These are phyloP conservation scores for Crassisporium funariophilum DNA, from an alignment of 768 basidiomycete genomes.

Conservation along the genomic window DNA sequence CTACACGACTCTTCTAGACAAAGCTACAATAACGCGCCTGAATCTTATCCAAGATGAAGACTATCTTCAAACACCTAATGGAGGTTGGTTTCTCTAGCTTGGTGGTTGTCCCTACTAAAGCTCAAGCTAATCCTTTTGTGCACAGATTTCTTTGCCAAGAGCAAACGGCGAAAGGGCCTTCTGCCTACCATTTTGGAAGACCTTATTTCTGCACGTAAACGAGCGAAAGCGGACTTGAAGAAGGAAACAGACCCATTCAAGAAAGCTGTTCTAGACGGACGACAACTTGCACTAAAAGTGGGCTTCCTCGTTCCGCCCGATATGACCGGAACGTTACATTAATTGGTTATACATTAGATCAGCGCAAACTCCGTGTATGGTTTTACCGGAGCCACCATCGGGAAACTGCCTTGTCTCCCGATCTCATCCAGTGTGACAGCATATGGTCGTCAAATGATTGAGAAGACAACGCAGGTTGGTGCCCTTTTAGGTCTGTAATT, in stretches of 20 bases:
- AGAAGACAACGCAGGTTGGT: slow-evolving; percentile 85
- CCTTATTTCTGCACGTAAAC: slow-evolving; percentile 89
- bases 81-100: slow-evolving; percentile 53
- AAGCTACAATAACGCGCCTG: slow-evolving; percentile 73
- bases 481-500: not conserved
- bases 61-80: slow-evolving; percentile 94
- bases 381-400: slow-evolving; percentile 96
- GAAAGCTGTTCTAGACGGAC: slow-evolving; percentile 94
- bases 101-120: not conserved
- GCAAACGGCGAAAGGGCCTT: slow-evolving; percentile 78
- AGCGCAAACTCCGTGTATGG: slow-evolving; percentile 99
- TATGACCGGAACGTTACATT: not conserved
- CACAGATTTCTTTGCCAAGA: slow-evolving; percentile 82
- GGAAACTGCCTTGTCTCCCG: slow-evolving; percentile 92
- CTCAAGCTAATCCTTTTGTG: slow-evolving; percentile 1
- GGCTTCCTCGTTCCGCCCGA: slow-evolving; percentile 2
- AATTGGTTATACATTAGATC: slow-evolving; percentile 55
- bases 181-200: slow-evolving; percentile 93
- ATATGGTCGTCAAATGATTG: slow-evolving; percentile 99
- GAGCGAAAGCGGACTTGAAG: slow-evolving; percentile 94
- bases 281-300: slow-evolving; percentile 95
- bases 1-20: slow-evolving; percentile 94
- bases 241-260: slow-evolving; percentile 97
- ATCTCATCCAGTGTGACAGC: slow-evolving; percentile 96
- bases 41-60: slow-evolving; percentile 81